A percentile compares a stretch with the other conserved stretches of the same genome.
Conservation (phyloP, 2,329 filamentous ascomycete species). For the Trichoderma afroharzianum region DNA sequence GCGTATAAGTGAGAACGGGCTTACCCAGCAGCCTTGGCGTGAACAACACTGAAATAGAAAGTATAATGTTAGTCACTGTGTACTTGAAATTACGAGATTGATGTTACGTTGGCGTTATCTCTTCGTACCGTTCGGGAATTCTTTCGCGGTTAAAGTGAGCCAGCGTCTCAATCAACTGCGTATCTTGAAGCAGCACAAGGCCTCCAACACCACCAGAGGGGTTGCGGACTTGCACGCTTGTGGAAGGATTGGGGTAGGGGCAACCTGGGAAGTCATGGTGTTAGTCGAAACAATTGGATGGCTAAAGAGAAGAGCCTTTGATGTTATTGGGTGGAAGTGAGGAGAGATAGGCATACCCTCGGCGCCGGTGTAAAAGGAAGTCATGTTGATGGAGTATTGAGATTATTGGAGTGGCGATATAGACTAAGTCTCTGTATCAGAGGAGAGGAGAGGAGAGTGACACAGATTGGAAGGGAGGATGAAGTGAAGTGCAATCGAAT, state of each 20-base stretch:
- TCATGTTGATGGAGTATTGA: slow-evolving; percentile 6
- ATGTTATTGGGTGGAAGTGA: background rate
- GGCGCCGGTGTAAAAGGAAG: slow-evolving; percentile 26
- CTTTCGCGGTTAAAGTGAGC: slow-evolving; percentile 14
- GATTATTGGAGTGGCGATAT: background rate
- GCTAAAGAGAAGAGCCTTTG: background rate
- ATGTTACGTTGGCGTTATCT: background rate
- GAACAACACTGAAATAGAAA: slow-evolving; percentile 21
- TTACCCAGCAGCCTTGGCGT: slow-evolving; percentile 32
- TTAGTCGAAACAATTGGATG: background rate
- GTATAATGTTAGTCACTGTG: background rate
- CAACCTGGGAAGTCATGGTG: background rate
- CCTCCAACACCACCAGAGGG: background rate
- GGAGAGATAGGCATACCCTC: slow-evolving; percentile 23
- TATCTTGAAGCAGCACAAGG: slow-evolving; percentile 5
- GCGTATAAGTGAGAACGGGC: background rate
- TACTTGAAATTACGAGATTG: background rate
- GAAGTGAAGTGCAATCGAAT: background rate
- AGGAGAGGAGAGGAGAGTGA: background rate
- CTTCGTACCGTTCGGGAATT: slow-evolving; percentile 10
- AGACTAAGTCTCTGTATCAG: background rate
- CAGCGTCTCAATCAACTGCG: slow-evolving; percentile 5
- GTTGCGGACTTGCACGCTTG: slow-evolving; percentile 5
- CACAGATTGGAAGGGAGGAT: background rate
- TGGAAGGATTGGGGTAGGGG: slow-evolving; percentile 1